Evolutionary conservation across 2,329 filamentous ascomycete genomes (phyloP).

Genomic region (Aureobasidium musti): DNA sequence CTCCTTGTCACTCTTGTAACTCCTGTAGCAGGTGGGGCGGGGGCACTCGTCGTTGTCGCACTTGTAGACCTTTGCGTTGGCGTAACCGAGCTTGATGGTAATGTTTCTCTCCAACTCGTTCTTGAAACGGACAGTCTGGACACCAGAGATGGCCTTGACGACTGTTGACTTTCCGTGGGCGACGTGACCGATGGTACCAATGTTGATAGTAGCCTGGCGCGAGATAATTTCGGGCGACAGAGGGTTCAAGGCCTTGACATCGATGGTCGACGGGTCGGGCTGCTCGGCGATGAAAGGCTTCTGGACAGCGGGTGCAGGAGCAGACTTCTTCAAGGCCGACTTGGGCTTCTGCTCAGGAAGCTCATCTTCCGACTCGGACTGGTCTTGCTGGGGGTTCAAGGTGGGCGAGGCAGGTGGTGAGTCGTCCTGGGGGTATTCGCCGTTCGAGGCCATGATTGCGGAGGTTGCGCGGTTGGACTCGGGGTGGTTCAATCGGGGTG

Average conservation of each 20-base stretch:
- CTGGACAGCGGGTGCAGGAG: slow-evolving; percentile 58
- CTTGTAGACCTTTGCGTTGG: slow-evolving; percentile 99
- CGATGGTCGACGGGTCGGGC: slow-evolving; percentile 86
- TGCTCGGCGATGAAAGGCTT: slow-evolving; percentile 77
- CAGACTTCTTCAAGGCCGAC: slow-evolving; percentile 81
- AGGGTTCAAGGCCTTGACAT: slow-evolving; percentile 76
- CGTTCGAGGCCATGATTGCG: slow-evolving; percentile 58
- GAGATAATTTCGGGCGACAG: slow-evolving; percentile 96
- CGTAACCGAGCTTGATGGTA: slow-evolving; percentile 99
- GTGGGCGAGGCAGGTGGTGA: slow-evolving; percentile 58
- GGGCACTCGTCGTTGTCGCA: slow-evolving; percentile 92
- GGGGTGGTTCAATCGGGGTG: background rate
- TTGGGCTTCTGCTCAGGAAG: slow-evolving; percentile 67
- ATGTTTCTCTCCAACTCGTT: slow-evolving; percentile 99
- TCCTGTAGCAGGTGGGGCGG: slow-evolving; percentile 90
- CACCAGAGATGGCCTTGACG: slow-evolving; percentile 97
- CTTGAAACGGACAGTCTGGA: slow-evolving; percentile 99
- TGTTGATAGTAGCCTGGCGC: slow-evolving; percentile 82
- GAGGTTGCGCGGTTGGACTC: slow-evolving; percentile 16
- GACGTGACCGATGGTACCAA: slow-evolving; percentile 97
- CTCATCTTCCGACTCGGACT: slow-evolving; percentile 69
- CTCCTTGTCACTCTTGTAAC: slow-evolving; percentile 99
- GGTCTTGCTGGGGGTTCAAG: slow-evolving; percentile 58
- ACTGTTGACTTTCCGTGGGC: slow-evolving; percentile 99
- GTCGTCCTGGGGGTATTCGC: slow-evolving; percentile 53